Evolutionary conservation across 768 basidiomycete genomes (phyloP).

Genomic region (Boletus subparvulus): DNA sequence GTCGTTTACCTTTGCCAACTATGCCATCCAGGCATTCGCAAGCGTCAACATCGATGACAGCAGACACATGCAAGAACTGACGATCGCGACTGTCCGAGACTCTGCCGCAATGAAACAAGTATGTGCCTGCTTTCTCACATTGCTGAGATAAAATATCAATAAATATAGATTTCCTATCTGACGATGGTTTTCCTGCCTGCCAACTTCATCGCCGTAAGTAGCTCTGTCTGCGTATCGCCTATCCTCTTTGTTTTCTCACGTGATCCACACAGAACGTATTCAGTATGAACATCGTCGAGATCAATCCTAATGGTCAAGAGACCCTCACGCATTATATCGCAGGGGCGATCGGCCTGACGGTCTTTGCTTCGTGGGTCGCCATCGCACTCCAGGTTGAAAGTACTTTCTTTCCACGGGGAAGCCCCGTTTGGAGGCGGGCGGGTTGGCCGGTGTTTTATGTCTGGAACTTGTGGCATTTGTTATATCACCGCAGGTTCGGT

Average conservation of each 20-base stretch:
- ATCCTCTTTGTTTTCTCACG: not conserved
- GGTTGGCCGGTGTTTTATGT: slow-evolving; percentile 22
- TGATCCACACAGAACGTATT: slow-evolving; percentile 43
- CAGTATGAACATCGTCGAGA: slow-evolving; percentile 54
- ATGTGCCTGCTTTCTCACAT: slow-evolving; percentile 16
- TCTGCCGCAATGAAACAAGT: slow-evolving; percentile 42
- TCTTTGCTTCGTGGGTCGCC: slow-evolving; percentile 53
- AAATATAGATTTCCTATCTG: slow-evolving; percentile 42
- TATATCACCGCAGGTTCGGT: not conserved
- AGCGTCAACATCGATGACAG: slow-evolving; percentile 59
- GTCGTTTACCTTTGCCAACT: not conserved
- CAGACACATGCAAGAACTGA: slow-evolving; percentile 50
- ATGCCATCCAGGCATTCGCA: slow-evolving; percentile 49
- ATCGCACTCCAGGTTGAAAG: slow-evolving; percentile 47
- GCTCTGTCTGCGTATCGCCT: too few relatives aligned
- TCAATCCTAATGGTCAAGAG: slow-evolving; percentile 30
- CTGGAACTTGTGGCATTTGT: not conserved
- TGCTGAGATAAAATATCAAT: not conserved
- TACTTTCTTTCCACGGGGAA: slow-evolving; percentile 14
- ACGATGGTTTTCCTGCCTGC: slow-evolving; percentile 64
- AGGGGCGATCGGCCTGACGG: slow-evolving; percentile 46
- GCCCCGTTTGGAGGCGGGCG: slow-evolving; percentile 18
- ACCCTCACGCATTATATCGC: slow-evolving; percentile 42
- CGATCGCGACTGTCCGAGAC: slow-evolving; percentile 42
- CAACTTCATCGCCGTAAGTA: slow-evolving; percentile 40